phyloP scores from a whole-genome alignment of 1,139 yeast species.

The Taphrina confusa region DNA sequence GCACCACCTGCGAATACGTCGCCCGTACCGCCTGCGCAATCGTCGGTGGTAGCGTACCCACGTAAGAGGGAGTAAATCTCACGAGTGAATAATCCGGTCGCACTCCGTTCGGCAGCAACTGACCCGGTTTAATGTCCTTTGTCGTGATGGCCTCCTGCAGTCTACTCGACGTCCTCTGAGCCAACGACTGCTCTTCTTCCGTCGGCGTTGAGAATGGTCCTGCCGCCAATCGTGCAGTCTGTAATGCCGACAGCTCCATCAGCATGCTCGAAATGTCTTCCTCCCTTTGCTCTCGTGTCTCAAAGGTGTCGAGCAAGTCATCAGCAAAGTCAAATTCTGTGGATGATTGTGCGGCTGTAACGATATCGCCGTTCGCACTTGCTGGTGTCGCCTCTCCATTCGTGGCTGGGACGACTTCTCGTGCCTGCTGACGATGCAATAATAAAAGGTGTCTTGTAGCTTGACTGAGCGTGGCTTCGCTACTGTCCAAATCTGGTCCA shows the following conservation, averaged over 20 bases:
- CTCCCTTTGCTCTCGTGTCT: not conserved
- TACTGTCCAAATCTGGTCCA: conserved; percentile 4
- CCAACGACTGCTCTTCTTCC: conserved; percentile 6
- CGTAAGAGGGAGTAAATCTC: conserved; percentile 9
- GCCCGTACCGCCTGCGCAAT: conserved; percentile 23
- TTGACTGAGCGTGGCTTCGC: not conserved
- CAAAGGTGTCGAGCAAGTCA: conserved; percentile 8
- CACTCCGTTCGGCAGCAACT: conserved; percentile 1
- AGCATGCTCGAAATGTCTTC: not conserved
- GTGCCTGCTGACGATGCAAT: not conserved
- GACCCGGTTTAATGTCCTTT: not conserved
- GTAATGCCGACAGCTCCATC: not conserved
- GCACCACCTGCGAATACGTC: conserved; percentile 8
- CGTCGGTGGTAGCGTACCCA: conserved; percentile 26
- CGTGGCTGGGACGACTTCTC: not conserved
- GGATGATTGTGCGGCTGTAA: not conserved
- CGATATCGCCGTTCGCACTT: not conserved
- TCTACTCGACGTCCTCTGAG: not conserved
- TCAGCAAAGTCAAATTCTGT: conserved; percentile 1
- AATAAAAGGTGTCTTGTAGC: not conserved
- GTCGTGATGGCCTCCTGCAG: not conserved
- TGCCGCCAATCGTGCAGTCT: not conserved
- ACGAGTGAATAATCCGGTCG: conserved; percentile 1
- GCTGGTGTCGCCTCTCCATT: too few relatives aligned
- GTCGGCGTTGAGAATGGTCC: not conserved